These are phyloP conservation scores for Phytophthora colocasiae DNA, from an alignment of 352 stramenopile species.

Conservation along the genomic window DNA sequence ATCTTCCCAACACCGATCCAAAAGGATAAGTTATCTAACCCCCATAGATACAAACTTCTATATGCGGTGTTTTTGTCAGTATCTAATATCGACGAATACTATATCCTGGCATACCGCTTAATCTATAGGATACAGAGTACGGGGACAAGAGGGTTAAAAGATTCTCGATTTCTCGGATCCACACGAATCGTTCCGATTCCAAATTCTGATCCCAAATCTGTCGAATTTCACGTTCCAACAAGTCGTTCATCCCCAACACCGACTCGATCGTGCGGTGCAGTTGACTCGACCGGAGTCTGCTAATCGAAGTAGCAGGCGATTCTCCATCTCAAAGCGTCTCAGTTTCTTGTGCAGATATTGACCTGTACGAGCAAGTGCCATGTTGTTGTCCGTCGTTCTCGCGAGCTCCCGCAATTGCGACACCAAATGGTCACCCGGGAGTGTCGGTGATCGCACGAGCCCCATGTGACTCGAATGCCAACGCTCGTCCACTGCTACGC, in stretches of 20 bases:
- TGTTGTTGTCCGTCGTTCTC: neutral
- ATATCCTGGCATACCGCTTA: no score
- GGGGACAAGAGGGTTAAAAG: no score
- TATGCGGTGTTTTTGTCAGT: no score
- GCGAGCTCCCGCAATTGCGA: slow-evolving; percentile 9
- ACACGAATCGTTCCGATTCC: slow-evolving; percentile 12
- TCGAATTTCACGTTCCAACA: neutral
- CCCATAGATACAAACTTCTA: no score
- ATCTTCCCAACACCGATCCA: no score
- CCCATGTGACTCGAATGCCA: no score
- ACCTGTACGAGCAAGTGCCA: slow-evolving; percentile 3
- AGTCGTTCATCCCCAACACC: slow-evolving; percentile 9
- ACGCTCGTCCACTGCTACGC: no score
- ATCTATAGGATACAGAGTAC: no score
- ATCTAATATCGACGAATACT: no score
- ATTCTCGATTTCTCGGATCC: slow-evolving; percentile 13
- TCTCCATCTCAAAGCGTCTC: slow-evolving; percentile 21
- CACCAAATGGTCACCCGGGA: slow-evolving; percentile 20
- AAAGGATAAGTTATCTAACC: no score
- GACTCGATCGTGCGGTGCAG: slow-evolving; percentile 19
- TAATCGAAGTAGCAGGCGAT: slow-evolving; percentile 23
- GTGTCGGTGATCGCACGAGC: neutral
- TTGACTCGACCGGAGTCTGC: slow-evolving; percentile 24
- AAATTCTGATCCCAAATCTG: slow-evolving; percentile 18
- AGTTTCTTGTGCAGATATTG: slow-evolving; percentile 22